phyloP scores from a whole-genome alignment of 345 rosid genomes.

The Gossypium longicalyx region DNA sequence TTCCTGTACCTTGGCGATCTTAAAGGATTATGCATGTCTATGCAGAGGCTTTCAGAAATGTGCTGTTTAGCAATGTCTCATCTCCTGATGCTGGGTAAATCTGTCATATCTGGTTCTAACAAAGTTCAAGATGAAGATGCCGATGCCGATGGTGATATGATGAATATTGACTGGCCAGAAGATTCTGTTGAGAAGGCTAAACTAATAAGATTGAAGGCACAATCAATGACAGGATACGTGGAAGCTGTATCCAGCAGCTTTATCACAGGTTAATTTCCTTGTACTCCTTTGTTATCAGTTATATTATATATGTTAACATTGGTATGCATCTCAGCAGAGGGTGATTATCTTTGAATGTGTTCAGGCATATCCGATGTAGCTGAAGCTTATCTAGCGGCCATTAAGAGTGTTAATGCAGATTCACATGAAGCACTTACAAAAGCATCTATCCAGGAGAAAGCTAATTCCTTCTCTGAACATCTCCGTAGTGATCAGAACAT shows the following conservation, averaged over 20 bases:
- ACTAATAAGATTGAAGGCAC: constrained; percentile 63
- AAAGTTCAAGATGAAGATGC: constrained; percentile 61
- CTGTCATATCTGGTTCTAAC: constrained; percentile 62
- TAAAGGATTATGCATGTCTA: constrained; percentile 13
- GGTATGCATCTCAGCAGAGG: neutral
- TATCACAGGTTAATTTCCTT: constrained; percentile 60
- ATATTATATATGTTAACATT: neutral
- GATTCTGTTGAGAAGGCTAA: constrained; percentile 87
- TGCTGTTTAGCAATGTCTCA: constrained; percentile 83
- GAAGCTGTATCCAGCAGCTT: constrained; percentile 83
- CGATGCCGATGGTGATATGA: constrained; percentile 41
- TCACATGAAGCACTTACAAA: constrained; percentile 42
- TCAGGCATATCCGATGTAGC: constrained; percentile 89
- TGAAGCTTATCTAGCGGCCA: constrained; percentile 69
- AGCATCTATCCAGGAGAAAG: constrained; percentile 61
- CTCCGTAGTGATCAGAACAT: constrained; percentile 45
- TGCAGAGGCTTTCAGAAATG: constrained; percentile 96
- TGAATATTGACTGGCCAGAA: constrained; percentile 83
- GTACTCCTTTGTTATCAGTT: neutral
- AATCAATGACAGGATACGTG: constrained; percentile 59
- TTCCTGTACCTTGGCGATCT: neutral
- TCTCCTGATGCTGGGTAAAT: constrained; percentile 73
- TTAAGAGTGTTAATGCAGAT: constrained; percentile 46
- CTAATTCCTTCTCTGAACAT: constrained; percentile 52
- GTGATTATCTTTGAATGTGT: neutral